Base-by-base conservation (phyloP, 2,329 filamentous ascomycete species). In the Venturia carpophila region DNA sequence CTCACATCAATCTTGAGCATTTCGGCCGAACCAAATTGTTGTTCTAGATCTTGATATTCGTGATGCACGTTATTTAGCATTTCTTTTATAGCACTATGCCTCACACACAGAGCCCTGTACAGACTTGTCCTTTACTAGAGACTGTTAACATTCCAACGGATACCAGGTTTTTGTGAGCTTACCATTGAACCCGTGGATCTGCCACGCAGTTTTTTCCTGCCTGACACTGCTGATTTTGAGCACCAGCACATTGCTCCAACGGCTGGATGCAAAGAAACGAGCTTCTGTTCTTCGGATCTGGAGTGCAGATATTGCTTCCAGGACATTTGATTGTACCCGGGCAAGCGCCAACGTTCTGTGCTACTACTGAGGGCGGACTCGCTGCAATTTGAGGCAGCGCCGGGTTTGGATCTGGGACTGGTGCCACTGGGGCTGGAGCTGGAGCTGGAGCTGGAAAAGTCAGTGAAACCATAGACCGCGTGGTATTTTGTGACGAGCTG, bases 321-420 rank as follows among this genome's bases (percentile, higher is more conserved):
- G 58, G 58, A 27, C 58, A 60, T 60, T 43, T 60, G n/a, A 60
- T 43, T 17, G 24, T 60, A 15, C 24, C 58, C 27, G 58, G 58
- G 27, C 58, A 60, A 42, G 58, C 34, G 21, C 58, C 58, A 15
- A 41, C 34, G 27, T 37, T 42, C 13, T 39, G 58, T 43, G 58
- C 24, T 42, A 15, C 5, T 21, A 47, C 45, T 47, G 45, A 47
- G 17, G 7, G 19, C 10, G 45, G 45, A 21, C 3, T 6, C 6
- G 30, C 30, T 34, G 30, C 3, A 3, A 6, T 34, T 34, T 34
- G 30, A 34, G 30, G 30, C 30, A 6, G 6, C 30, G 30, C 30
- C 6, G 30, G 30, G 6, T 3, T 6, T 34, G 30, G 30, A 34
- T 3, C 3, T 34, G 30, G 30, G 6, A 34, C 30, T 34, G 30